A percentile compares a stretch with the other conserved stretches of the same genome.
These are phyloP conservation scores for Panaeolus cyanescens DNA, from an alignment of 768 basidiomycete species.

Conservation along the genomic window DNA sequence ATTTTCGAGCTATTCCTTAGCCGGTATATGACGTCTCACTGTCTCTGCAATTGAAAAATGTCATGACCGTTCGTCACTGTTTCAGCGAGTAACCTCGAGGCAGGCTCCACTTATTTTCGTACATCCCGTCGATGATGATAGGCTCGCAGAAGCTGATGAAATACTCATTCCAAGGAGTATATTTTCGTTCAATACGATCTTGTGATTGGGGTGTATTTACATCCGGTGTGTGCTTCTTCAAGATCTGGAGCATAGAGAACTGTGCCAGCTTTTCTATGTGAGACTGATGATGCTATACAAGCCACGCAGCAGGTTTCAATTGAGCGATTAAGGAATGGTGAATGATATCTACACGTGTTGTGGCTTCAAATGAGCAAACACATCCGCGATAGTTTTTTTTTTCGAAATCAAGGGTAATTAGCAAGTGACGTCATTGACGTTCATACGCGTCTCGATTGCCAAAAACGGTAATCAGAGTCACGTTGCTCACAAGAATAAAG, in stretches of 20 bases:
- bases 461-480: constrained; percentile 18
- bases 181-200: not conserved
- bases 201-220: not conserved
- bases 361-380: not conserved
- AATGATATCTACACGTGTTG: not conserved
- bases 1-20: not conserved
- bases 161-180: not conserved
- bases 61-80: not conserved
- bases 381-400: not conserved
- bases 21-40: not conserved
- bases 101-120: not conserved
- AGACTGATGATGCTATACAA: not conserved
- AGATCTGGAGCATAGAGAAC: not conserved
- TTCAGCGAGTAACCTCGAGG: not conserved
- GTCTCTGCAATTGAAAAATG: not conserved
- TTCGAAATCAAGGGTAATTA: not conserved
- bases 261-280: not conserved
- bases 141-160: not conserved
- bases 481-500: constrained; percentile 22
- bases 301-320: not conserved
- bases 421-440: constrained; percentile 20
- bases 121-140: not conserved
- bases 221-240: not conserved
- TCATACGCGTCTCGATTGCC: constrained; percentile 16
- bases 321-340: not conserved